Conservation (phyloP, 495 filamentous ascomycete species). For the Neurospora pannonica region DNA sequence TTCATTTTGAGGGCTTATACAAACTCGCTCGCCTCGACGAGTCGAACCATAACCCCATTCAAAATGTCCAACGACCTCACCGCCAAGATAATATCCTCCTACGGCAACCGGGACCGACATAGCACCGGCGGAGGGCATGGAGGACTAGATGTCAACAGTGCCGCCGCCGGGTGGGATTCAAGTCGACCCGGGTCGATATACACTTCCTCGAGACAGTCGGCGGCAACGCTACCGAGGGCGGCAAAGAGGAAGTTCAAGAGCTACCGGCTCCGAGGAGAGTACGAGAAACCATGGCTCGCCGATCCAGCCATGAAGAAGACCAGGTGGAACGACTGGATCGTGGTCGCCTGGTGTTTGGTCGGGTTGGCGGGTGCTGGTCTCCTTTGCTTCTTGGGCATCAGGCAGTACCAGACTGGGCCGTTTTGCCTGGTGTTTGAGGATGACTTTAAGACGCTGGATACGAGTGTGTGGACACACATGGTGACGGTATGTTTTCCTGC, state of each 20-base stretch:
- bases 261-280: conserved; percentile 26
- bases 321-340: conserved; percentile 24
- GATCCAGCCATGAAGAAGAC: conserved; percentile 19
- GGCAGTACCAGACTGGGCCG: conserved; percentile 6
- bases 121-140: neutral
- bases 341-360: conserved; percentile 22
- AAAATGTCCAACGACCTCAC: neutral
- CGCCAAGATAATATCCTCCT: neutral
- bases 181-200: conserved; percentile 3
- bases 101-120: neutral
- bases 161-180: neutral
- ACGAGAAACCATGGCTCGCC: conserved; percentile 29
- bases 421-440: conserved; percentile 32
- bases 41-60: neutral
- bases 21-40: neutral
- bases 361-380: conserved; percentile 20
- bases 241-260: conserved; percentile 19
- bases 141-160: neutral
- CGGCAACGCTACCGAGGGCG: neutral
- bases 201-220: neutral
- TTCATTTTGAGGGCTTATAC: neutral
- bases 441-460: conserved; percentile 27
- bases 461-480: conserved; percentile 25
- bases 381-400: conserved; percentile 16
- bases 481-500: conserved; percentile 10